Evolutionary conservation across 371 early-diverging fungal species (phyloP).

Genomic region (Haplosporangium sp.): DNA sequence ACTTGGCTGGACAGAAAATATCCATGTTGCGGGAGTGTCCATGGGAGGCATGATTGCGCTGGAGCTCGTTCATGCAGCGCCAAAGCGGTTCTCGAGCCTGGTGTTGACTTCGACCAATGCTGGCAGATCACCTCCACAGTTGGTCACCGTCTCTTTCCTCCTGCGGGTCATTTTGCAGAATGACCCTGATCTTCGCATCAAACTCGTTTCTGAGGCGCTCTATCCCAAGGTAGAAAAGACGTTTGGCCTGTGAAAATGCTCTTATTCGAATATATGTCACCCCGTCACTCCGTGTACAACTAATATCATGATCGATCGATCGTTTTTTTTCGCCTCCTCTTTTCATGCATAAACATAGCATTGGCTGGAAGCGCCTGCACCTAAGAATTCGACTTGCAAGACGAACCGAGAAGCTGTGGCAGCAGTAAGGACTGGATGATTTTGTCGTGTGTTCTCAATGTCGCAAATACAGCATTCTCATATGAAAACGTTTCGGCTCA

Average conservation of each 20-base stretch:
- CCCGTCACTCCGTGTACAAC: too few relatives aligned
- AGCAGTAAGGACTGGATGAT: constrained; percentile 19
- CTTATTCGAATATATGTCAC: too few relatives aligned
- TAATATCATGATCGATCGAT: neutral
- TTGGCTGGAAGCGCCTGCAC: constrained; percentile 31
- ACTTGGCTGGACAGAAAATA: constrained; percentile 69
- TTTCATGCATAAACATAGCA: constrained; percentile 9
- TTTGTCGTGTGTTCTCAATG: neutral
- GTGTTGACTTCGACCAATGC: constrained; percentile 51
- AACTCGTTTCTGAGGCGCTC: constrained; percentile 35
- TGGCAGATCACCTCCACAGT: constrained; percentile 48
- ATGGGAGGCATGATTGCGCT: constrained; percentile 77
- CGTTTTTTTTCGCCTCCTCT: neutral
- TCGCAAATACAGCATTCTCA: neutral
- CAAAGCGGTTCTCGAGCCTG: constrained; percentile 39
- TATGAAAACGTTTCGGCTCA: neutral
- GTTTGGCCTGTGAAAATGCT: too few relatives aligned
- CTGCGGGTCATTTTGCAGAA: constrained; percentile 31
- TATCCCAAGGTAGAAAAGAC: constrained; percentile 32
- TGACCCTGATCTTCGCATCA: constrained; percentile 29
- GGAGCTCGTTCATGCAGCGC: constrained; percentile 59
- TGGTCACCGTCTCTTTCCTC: constrained; percentile 44
- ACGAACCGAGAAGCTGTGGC: constrained; percentile 27
- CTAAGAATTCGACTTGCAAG: constrained; percentile 17
- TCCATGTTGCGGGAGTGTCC: constrained; percentile 79